These are phyloP conservation scores for Pseudopithomyces chartarum DNA, from an alignment of 2,329 filamentous ascomycete species.

Conservation along the genomic window DNA sequence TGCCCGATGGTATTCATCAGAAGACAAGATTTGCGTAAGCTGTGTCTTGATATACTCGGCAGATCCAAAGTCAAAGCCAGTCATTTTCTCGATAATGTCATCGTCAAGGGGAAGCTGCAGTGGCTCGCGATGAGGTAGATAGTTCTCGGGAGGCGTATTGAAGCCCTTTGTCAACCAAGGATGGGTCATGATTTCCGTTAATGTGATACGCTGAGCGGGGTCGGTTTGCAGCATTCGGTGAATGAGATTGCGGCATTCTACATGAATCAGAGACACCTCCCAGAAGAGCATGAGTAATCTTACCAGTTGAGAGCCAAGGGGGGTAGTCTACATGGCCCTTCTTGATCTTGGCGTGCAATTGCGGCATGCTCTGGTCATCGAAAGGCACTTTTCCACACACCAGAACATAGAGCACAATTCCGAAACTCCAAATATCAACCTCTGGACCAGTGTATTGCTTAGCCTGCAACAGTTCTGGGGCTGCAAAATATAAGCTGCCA, in stretches of 20 bases:
- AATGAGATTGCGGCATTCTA: slow-evolving; percentile 92
- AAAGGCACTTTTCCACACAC: slow-evolving; percentile 98
- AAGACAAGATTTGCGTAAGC: slow-evolving; percentile 84
- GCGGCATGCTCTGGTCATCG: slow-evolving; percentile 98
- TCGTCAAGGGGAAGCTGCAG: slow-evolving; percentile 82
- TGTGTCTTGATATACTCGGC: slow-evolving; percentile 82
- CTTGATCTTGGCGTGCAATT: slow-evolving; percentile 98
- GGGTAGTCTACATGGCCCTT: slow-evolving; percentile 96
- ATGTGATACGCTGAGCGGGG: slow-evolving; percentile 80
- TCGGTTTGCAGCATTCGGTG: slow-evolving; percentile 96
- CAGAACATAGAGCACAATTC: slow-evolving; percentile 94
- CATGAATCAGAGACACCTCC: slow-evolving; percentile 9
- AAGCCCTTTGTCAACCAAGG: slow-evolving; percentile 97
- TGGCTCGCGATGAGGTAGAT: slow-evolving; percentile 80
- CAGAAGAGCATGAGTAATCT: slow-evolving; percentile 37
- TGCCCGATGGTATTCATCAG: slow-evolving; percentile 89
- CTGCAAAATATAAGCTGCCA: slow-evolving; percentile 96
- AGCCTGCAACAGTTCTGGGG: slow-evolving; percentile 90
- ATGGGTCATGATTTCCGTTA: slow-evolving; percentile 91
- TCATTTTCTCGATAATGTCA: slow-evolving; percentile 89
- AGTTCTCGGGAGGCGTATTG: slow-evolving; percentile 84
- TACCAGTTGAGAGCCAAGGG: slow-evolving; percentile 87
- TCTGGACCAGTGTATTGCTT: slow-evolving; percentile 94
- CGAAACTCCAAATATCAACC: slow-evolving; percentile 98
- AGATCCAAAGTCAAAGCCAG: slow-evolving; percentile 94